Percentiles rank a stretch among this genome's conserved stretches.
phyloP scores from a whole-genome alignment of 106 monocot genomes.

The Narthecium ossifragum region DNA sequence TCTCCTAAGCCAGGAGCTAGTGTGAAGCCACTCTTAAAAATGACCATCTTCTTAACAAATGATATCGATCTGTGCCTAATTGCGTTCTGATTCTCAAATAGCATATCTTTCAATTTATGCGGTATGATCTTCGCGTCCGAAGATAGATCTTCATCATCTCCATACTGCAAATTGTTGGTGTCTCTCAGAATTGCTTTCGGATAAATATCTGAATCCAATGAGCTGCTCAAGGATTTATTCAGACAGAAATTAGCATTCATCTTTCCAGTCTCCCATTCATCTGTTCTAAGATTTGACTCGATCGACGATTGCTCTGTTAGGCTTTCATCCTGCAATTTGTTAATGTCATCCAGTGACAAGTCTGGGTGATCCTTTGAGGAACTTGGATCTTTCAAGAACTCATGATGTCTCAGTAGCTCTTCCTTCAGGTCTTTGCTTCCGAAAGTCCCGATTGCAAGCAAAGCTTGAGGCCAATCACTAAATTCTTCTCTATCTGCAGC shows the following conservation, averaged over 20 bases:
- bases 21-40: slow-evolving; percentile 34
- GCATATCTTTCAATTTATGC: slow-evolving; percentile 26
- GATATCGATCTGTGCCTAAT: slow-evolving; percentile 37
- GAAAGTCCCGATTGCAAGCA: slow-evolving; percentile 71
- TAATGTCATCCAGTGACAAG: slow-evolving; percentile 48
- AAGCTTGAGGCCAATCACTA: slow-evolving; percentile 64
- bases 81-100: slow-evolving; percentile 18
- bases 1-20: slow-evolving; percentile 39
- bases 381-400: background rate
- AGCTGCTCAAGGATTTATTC: slow-evolving; percentile 45
- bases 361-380: slow-evolving; percentile 22
- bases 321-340: slow-evolving; percentile 39
- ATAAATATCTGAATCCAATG: slow-evolving; percentile 46
- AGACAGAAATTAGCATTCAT: slow-evolving; percentile 28
- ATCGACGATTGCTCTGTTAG: slow-evolving; percentile 26
- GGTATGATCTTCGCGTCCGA: slow-evolving; percentile 30
- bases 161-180: no score
- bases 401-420: slow-evolving; percentile 5
- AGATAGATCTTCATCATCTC: slow-evolving; percentile 23
- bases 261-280: slow-evolving; percentile 5
- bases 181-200: slow-evolving; percentile 12
- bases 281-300: slow-evolving; percentile 16
- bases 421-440: slow-evolving; percentile 29
- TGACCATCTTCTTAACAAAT: slow-evolving; percentile 64
- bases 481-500: slow-evolving; percentile 45